Percentiles rank a stretch among this genome's conserved stretches.
These are phyloP conservation scores for Xanthoceras sorbifolium DNA, from an alignment of 345 rosid genomes.

Conservation along the genomic window DNA sequence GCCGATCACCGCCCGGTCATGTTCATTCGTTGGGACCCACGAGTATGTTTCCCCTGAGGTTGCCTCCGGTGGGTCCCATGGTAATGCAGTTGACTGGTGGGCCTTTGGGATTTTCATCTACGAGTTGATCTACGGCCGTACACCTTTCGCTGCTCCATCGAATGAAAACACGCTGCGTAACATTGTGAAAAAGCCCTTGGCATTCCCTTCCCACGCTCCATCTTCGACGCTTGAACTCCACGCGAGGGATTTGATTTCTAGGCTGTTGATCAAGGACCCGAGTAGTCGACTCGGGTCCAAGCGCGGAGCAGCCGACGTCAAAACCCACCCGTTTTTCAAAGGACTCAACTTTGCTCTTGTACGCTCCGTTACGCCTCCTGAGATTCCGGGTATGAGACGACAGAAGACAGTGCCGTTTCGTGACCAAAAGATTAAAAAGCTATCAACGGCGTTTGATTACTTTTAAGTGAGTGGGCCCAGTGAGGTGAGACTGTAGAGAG, in stretches of 20 bases:
- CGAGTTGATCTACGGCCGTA: slow-evolving; percentile 82
- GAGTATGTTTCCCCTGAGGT: slow-evolving; percentile 96
- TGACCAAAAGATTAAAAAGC: slow-evolving; percentile 26
- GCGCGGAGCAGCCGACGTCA: slow-evolving; percentile 87
- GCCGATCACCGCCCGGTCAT: slow-evolving; percentile 83
- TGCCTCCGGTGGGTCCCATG: slow-evolving; percentile 88
- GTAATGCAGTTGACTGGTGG: slow-evolving; percentile 99
- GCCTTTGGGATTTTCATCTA: slow-evolving; percentile 78
- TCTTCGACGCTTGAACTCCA: slow-evolving; percentile 49
- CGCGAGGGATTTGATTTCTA: slow-evolving; percentile 71
- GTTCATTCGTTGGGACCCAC: slow-evolving; percentile 95
- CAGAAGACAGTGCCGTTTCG: slow-evolving; percentile 38
- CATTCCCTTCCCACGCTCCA: slow-evolving; percentile 60
- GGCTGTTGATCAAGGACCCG: slow-evolving; percentile 78
- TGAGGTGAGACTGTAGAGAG: no score
- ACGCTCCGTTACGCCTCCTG: slow-evolving; percentile 74
- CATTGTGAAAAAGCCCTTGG: slow-evolving; percentile 66
- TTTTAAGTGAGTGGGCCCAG: slow-evolving; percentile 55
- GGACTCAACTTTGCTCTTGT: slow-evolving; percentile 81
- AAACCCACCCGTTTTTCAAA: slow-evolving; percentile 81
- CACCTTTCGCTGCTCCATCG: slow-evolving; percentile 77
- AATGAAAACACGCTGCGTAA: slow-evolving; percentile 86
- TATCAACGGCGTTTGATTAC: slow-evolving; percentile 58
- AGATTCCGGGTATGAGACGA: slow-evolving; percentile 49
- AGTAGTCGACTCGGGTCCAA: slow-evolving; percentile 64